A percentile compares a stretch with the other conserved stretches of the same genome.
phyloP scores from a whole-genome alignment of 768 basidiomycete species.

The Porpolomopsis calyptriformis region DNA sequence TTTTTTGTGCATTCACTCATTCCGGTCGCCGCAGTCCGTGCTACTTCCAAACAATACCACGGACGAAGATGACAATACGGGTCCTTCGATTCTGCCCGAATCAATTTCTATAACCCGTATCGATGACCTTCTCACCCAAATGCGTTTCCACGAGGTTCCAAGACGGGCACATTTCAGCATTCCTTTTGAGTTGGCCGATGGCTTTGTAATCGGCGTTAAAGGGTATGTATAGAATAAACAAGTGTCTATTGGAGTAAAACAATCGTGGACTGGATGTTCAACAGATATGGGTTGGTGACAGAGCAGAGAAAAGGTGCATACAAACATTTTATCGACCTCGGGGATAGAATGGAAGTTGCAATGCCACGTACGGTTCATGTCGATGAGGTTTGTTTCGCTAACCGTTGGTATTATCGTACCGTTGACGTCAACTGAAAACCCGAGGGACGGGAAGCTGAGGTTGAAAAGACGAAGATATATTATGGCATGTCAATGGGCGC shows the following conservation, averaged over 20 bases:
- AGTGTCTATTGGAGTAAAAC: background rate
- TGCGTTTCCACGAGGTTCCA: conserved; percentile 71
- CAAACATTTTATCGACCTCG: conserved; percentile 75
- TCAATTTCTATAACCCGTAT: conserved; percentile 70
- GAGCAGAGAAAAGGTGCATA: conserved; percentile 79
- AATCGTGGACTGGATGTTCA: background rate
- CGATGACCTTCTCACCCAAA: conserved; percentile 67
- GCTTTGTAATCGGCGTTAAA: conserved; percentile 70
- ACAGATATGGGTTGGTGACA: conserved; percentile 78
- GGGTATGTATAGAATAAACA: conserved; percentile 35
- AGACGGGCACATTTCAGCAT: conserved; percentile 78
- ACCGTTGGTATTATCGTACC: background rate
- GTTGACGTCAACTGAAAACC: background rate
- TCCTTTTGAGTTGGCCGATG: conserved; percentile 68
- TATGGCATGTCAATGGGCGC: conserved; percentile 35
- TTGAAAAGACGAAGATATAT: conserved; percentile 34
- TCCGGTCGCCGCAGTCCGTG: conserved; percentile 36
- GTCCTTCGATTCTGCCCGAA: conserved; percentile 43
- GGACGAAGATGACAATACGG: conserved; percentile 40
- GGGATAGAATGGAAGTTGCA: conserved; percentile 69
- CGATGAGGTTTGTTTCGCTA: conserved; percentile 49
- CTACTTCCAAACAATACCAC: conserved; percentile 43
- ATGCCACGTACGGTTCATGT: conserved; percentile 59
- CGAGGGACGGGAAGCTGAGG: conserved; percentile 36
- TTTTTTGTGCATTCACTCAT: background rate